Conservation (phyloP, 306 rosid species). For the Prinsepia uniflora region DNA sequence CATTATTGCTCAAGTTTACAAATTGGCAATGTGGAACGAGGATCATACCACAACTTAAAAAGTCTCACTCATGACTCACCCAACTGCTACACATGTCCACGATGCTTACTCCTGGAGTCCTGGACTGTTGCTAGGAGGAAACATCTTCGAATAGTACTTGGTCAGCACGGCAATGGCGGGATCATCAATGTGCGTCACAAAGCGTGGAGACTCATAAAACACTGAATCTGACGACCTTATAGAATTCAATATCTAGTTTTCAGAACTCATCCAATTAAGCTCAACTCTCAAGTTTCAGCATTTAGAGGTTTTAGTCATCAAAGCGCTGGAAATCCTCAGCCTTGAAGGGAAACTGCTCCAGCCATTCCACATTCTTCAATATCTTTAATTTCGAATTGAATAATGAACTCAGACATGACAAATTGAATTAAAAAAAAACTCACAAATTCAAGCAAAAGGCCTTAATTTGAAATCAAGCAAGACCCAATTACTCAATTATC, state of each 20-base stretch:
- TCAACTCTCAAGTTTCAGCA: not conserved
- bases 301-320: conserved; percentile 57
- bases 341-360: conserved; percentile 68
- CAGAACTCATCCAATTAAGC: not conserved
- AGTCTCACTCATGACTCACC: conserved; percentile 35
- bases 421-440: not conserved
- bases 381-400: conserved; percentile 30
- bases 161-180: conserved; percentile 74
- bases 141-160: conserved; percentile 60
- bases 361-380: conserved; percentile 71
- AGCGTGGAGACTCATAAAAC: conserved; percentile 77
- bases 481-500: conserved; percentile 1
- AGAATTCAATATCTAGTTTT: not conserved
- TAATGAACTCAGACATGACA: not conserved
- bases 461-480: not conserved
- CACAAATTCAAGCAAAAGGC: conserved; percentile 13
- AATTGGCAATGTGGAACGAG: not conserved
- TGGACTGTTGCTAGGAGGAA: conserved; percentile 67
- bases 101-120: conserved; percentile 68
- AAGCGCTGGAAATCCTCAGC: conserved; percentile 71
- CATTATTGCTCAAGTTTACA: not conserved
- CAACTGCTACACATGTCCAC: conserved; percentile 89
- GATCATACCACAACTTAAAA: not conserved
- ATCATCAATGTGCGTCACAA: conserved; percentile 82
- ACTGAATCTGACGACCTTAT: conserved; percentile 54